Conservation (phyloP, 2,329 filamentous ascomycete genomes). For the Stachybotrys chartarum region DNA sequence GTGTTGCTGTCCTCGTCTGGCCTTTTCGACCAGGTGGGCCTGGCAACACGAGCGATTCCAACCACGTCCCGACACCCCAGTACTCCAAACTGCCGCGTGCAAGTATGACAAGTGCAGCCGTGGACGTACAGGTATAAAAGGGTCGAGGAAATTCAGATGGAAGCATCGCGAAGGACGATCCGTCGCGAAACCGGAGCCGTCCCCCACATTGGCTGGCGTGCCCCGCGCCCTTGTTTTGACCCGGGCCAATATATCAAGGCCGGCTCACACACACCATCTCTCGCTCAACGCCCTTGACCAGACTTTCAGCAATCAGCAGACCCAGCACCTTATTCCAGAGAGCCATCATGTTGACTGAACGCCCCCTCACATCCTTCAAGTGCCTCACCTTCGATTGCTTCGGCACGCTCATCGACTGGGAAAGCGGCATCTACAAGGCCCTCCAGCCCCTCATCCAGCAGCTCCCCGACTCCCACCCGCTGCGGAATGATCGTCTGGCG, state of each 20-base stretch:
- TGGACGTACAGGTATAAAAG: too few relatives aligned
- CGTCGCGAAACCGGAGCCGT: neutral
- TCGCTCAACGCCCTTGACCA: too few relatives aligned
- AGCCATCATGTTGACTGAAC: slow-evolving; percentile 5
- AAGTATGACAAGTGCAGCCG: too few relatives aligned
- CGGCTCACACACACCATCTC: too few relatives aligned
- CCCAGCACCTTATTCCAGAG: neutral
- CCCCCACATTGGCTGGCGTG: neutral
- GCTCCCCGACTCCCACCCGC: slow-evolving; percentile 29
- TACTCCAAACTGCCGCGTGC: too few relatives aligned
- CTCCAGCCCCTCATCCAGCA: slow-evolving; percentile 40
- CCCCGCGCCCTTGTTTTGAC: neutral
- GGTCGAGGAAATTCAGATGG: too few relatives aligned
- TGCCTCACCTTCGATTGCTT: slow-evolving; percentile 70
- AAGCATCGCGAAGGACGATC: neutral
- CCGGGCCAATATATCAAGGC: too few relatives aligned
- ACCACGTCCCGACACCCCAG: too few relatives aligned
- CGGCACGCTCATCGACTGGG: slow-evolving; percentile 75
- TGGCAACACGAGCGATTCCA: too few relatives aligned
- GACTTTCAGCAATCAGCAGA: neutral
- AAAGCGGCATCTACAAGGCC: slow-evolving; percentile 52
- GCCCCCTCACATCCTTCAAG: slow-evolving; percentile 20
- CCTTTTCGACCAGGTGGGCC: too few relatives aligned
- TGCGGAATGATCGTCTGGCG: slow-evolving; percentile 27
- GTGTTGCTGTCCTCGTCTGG: too few relatives aligned